Evolutionary conservation across 176 grass and related monocot species (phyloP).

Genomic region (Pharus latifolius): DNA sequence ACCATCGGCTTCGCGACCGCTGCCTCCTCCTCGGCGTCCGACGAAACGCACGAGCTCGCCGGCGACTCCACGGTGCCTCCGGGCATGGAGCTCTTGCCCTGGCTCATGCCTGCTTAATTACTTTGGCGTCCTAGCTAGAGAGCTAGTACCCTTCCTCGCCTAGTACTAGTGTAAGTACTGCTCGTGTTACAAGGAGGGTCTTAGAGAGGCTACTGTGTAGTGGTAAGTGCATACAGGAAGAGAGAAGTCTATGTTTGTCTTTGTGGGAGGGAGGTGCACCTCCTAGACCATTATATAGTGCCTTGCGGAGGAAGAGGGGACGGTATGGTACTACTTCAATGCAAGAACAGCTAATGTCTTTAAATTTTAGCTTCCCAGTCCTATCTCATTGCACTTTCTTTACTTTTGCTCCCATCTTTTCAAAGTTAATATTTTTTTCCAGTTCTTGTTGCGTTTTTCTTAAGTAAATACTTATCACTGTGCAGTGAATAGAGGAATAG

Average conservation of each 20-base stretch:
- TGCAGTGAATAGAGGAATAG: neutral
- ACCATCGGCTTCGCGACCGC: conserved; percentile 36
- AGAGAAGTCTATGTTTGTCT: neutral
- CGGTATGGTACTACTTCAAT: neutral
- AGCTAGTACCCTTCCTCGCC: no score
- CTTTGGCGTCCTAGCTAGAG: neutral
- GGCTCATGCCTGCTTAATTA: neutral
- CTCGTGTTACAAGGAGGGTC: no score
- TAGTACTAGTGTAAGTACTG: neutral
- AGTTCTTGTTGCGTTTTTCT: neutral
- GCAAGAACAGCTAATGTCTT: neutral
- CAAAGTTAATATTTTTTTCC: no score
- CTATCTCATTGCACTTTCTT: neutral
- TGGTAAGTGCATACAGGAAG: neutral
- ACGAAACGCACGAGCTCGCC: conserved; percentile 73
- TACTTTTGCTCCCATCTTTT: neutral
- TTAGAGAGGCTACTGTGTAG: neutral
- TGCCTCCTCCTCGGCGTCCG: conserved; percentile 45
- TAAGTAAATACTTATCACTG: neutral
- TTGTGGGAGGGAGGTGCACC: conserved; percentile 6
- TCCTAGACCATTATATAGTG: conserved; percentile 5
- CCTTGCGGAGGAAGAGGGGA: neutral
- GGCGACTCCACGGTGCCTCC: conserved; percentile 27
- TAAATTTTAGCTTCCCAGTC: neutral
- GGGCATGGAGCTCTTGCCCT: conserved; percentile 1